Base-by-base conservation (phyloP, 1,139 yeast genomes). In the Geotrichum reessii region DNA sequence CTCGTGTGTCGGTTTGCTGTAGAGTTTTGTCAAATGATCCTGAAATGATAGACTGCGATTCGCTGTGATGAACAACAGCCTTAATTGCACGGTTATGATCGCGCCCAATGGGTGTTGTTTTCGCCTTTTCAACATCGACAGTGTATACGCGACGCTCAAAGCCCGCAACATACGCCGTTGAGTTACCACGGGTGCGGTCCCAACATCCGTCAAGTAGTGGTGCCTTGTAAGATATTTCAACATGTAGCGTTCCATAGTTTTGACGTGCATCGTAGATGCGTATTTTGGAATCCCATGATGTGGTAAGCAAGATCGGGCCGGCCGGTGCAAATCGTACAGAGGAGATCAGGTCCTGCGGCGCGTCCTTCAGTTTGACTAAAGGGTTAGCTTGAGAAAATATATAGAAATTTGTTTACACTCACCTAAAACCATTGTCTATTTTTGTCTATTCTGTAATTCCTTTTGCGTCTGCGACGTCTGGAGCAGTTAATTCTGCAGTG, bases 11-110 rank as follows among this genome's bases (percentile, higher is more conserved):
- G 2, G 70, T 66, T 46, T 76, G 70, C 55, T 76, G 79, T 11
- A 85, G 59, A 0, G 74, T 63, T 28, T 80, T 80, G 63, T 80
- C 84, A 79, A 85, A 83, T 0, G 86, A 77, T 1, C 86, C 84
- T 1, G 84, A 76, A 1, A 80, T 71, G 4, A 81, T 63, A 9
- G 74, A 63, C 53, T 73, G 67, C 25, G 72, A 64, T 7, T 57
- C 56, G 22, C 56, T 63, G 57, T 74, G 65, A 58, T 61, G 60
- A 17, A 63, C 68, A 63, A 65, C 65, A 63, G 66, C 64, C 62
- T 64, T 76, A 24, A 76, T 69, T 1, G 77, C 73, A 11, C 64
- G 65, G 22, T 63, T 66, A 61, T 74, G 79, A 40, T 67, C 68
- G 28, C 62, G 63, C n/a, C 73, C 75, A 24, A 70, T 60, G 11